Evolutionary conservation across 768 basidiomycete species (phyloP), one percentile per base, ranked within the genome.

Genomic region (Cystofilobasidium macerans): DNA sequence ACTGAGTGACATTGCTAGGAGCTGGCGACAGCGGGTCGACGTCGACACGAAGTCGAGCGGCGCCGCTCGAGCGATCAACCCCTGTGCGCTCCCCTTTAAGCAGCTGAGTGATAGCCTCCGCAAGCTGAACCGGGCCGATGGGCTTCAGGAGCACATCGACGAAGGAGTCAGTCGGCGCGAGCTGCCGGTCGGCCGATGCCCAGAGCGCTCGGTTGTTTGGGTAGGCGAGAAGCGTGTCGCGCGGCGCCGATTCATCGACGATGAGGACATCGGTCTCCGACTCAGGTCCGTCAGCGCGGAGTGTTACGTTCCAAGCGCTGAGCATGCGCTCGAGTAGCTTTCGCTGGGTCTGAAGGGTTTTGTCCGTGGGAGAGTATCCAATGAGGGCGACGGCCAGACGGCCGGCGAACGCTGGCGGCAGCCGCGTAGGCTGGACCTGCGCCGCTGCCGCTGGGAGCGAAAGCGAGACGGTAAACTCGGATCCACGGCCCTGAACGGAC

Each of bases 391-490:
- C 30, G 12, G 30, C 5, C 9, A 42, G 42, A 4, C 5, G 28
- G n/a, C 18, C 30, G 2, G 30, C 28, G 30, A 54, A 54, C 18
- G 51, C 9, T 16, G 51, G 51, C 48, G 48, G 3, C 24, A 30
- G 22, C 26, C 28, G 38, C 20, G 58, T 22, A 13, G 28, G 6
- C 38, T n/a, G n/a, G n/a, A 3, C 4, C 18, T 38, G 40, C 8
- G 4, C 14, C 4, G 4, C 28, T 1, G 58, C 2, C 2, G 22
- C 5, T 11, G 43, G 22, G n/a, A 60, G 38, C 22, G 22, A 30
- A 12, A 60, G 58, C 18, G n/a, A 14, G 24, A 60, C 33, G 24
- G 58, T 60, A 13, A 60, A 60, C 18, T 45, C 43, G 40, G 22
- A n/a, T 11, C 58, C 58, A 13, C 43, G 26, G 2, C 58, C 58